Evolutionary conservation across 805 yeast genomes (phyloP).

Genomic region (Cyberlindnera subsufficiens): DNA sequence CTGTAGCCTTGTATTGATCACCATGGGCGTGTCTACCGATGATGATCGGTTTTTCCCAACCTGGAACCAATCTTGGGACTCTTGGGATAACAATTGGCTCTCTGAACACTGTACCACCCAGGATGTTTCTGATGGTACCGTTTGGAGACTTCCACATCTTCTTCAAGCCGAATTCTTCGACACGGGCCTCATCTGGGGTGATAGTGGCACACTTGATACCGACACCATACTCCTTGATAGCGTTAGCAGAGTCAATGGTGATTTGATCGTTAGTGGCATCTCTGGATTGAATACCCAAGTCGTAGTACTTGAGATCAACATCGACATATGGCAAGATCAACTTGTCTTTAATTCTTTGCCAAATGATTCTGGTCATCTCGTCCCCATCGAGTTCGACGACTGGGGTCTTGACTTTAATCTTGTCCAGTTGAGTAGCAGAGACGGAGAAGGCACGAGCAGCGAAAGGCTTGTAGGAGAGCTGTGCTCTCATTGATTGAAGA

Average conservation of each 20-base stretch:
- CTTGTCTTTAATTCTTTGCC: slow-evolving; percentile 85
- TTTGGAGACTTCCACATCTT: slow-evolving; percentile 98
- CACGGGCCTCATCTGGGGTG: slow-evolving; percentile 97
- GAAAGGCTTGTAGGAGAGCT: slow-evolving; percentile 1
- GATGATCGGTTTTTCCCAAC: slow-evolving; percentile 93
- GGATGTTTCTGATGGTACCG: slow-evolving; percentile 91
- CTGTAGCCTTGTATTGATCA: slow-evolving; percentile 94
- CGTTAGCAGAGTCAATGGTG: slow-evolving; percentile 84
- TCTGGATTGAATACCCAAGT: slow-evolving; percentile 79
- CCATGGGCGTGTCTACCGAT: slow-evolving; percentile 98
- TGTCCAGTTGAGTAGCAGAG: slow-evolving; percentile 28
- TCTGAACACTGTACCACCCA: slow-evolving; percentile 95
- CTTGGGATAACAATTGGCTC: slow-evolving; percentile 90
- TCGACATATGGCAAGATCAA: slow-evolving; percentile 82
- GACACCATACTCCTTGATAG: slow-evolving; percentile 82
- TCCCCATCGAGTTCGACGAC: slow-evolving; percentile 97
- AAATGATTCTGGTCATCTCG: slow-evolving; percentile 95
- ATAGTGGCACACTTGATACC: slow-evolving; percentile 98
- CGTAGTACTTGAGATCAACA: slow-evolving; percentile 87
- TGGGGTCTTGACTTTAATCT: slow-evolving; percentile 79
- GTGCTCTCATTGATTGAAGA: slow-evolving; percentile 1
- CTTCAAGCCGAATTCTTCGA: slow-evolving; percentile 81
- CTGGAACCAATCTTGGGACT: slow-evolving; percentile 83
- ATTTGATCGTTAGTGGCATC: slow-evolving; percentile 86
- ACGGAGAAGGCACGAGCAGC: slow-evolving; percentile 15